These are phyloP conservation scores for Pelargonium australe DNA, from an alignment of 441 rosid genomes.

Conservation along the genomic window DNA sequence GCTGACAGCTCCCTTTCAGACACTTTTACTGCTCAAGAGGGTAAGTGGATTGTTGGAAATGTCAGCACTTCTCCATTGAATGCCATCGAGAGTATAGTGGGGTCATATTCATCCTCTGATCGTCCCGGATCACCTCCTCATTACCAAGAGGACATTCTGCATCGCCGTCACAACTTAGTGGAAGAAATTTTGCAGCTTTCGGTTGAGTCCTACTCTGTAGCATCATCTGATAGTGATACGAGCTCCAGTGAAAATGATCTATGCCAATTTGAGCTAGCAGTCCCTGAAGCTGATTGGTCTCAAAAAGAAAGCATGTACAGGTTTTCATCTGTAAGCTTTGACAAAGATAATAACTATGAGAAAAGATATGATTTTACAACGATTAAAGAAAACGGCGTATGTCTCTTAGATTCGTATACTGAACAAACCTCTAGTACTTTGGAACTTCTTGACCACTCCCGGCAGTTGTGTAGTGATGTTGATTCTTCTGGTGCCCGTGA, in stretches of 20 bases:
- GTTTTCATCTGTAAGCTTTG: slow-evolving; percentile 16
- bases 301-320: slow-evolving; percentile 26
- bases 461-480: slow-evolving; percentile 21
- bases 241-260: slow-evolving; percentile 68
- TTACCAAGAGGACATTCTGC: slow-evolving; percentile 71
- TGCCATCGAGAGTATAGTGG: slow-evolving; percentile 36
- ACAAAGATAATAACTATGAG: slow-evolving; percentile 26
- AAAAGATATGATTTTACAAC: slow-evolving; percentile 21
- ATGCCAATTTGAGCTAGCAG: slow-evolving; percentile 32
- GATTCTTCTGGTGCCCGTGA: slow-evolving; percentile 29
- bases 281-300: slow-evolving; percentile 31
- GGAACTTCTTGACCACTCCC: slow-evolving; percentile 19
- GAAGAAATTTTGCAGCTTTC: slow-evolving; percentile 89
- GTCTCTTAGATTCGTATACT: slow-evolving; percentile 24
- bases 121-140: slow-evolving; percentile 79
- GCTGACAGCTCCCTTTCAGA: slow-evolving; percentile 28
- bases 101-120: slow-evolving; percentile 38
- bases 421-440: slow-evolving; percentile 28
- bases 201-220: slow-evolving; percentile 72
- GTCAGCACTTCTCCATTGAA: slow-evolving; percentile 31
- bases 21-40: slow-evolving; percentile 25
- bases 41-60: slow-evolving; percentile 32
- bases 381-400: slow-evolving; percentile 30
- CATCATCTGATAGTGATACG: slow-evolving; percentile 71
- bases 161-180: slow-evolving; percentile 72